phyloP scores from a whole-genome alignment of 208 protist genomes.

The Eutreptiella sp. region DNA sequence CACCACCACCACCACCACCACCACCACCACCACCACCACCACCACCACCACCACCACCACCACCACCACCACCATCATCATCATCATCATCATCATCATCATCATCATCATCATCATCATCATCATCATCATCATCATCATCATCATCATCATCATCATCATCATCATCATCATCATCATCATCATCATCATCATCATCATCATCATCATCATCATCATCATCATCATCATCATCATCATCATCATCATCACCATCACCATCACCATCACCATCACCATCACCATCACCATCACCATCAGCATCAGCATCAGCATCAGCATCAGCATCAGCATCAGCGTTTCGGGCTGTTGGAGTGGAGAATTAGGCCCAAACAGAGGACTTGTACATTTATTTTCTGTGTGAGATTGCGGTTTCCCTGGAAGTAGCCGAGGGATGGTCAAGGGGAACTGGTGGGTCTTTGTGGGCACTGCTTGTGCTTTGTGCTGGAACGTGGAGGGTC shows the following conservation, averaged over 20 bases:
- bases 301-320: no score
- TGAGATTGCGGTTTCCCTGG: no score
- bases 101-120: not conserved
- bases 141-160: not conserved
- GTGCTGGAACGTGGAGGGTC: no score
- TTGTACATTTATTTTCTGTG: no score
- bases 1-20: not conserved
- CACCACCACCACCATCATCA: not conserved
- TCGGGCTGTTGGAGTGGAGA: no score
- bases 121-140: no score
- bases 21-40: not conserved
- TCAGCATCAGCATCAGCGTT: not conserved
- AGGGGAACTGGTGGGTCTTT: no score
- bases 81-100: constrained; percentile 1
- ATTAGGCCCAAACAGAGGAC: no score
- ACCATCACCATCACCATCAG: constrained; percentile 12
- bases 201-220: not conserved
- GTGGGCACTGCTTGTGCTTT: no score
- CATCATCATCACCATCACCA: constrained; percentile 11
- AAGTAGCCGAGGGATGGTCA: no score
- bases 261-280: constrained; percentile 7
- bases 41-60: no score
- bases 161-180: not conserved
- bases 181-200: constrained; percentile 8
- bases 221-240: constrained; percentile 2